These are phyloP conservation scores for Globisporangium megalacanthum DNA, from an alignment of 352 stramenopile species.

Conservation along the genomic window DNA sequence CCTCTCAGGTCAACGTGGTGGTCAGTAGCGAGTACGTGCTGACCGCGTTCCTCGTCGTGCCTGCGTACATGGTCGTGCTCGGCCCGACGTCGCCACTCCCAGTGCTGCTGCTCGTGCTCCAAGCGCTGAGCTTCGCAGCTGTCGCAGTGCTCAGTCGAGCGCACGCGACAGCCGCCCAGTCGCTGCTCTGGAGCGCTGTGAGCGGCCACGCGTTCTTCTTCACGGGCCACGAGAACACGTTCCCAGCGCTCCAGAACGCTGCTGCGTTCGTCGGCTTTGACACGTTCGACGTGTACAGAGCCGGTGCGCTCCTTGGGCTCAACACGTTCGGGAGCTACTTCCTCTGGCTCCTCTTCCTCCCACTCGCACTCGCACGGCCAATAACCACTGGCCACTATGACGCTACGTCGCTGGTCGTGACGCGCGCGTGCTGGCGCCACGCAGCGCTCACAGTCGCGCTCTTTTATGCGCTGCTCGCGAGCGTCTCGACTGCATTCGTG, in stretches of 20 bases:
- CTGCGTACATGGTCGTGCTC: constrained; percentile 54
- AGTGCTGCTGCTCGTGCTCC: constrained; percentile 35
- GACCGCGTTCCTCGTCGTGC: constrained; percentile 33
- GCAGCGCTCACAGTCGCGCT: constrained; percentile 18
- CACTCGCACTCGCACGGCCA: constrained; percentile 17
- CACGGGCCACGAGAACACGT: constrained; percentile 86
- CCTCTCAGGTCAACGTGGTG: not conserved
- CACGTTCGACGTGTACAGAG: constrained; percentile 74
- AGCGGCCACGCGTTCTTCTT: constrained; percentile 79
- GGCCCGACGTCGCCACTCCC: constrained; percentile 58
- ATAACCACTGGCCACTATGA: not conserved
- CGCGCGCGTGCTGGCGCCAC: constrained; percentile 13
- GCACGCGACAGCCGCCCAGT: constrained; percentile 23
- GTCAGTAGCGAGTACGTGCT: constrained; percentile 20
- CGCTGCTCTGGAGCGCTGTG: constrained; percentile 51
- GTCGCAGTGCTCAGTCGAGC: constrained; percentile 9
- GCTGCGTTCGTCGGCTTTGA: constrained; percentile 87
- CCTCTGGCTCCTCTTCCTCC: constrained; percentile 33
- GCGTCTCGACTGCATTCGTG: constrained; percentile 82
- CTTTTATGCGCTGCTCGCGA: constrained; percentile 52
- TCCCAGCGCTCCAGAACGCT: constrained; percentile 89
- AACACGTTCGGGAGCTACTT: constrained; percentile 86
- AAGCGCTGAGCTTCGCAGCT: constrained; percentile 38
- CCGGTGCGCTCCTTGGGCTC: constrained; percentile 68
- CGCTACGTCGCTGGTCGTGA: not conserved